These are phyloP conservation scores for Avena sativa DNA, from an alignment of 176 grass and related monocot genomes.

Conservation along the genomic window DNA sequence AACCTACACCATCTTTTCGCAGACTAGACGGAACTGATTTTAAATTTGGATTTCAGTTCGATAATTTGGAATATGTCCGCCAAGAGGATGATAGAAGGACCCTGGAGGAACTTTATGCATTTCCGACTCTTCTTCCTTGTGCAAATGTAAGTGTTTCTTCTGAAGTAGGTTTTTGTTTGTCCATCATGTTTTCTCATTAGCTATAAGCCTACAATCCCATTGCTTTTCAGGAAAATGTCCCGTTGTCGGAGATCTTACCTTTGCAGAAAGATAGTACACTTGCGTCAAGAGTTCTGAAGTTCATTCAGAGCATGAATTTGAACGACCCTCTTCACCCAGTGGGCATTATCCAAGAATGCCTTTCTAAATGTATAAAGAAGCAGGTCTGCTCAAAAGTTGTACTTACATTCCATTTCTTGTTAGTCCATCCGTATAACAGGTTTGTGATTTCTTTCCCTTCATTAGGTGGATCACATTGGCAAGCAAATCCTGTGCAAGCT, in stretches of 20 bases:
- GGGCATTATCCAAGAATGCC: slow-evolving; percentile 89
- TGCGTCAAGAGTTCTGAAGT: slow-evolving; percentile 80
- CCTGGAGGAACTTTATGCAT: slow-evolving; percentile 69
- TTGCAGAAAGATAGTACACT: slow-evolving; percentile 87
- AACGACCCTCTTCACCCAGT: slow-evolving; percentile 77
- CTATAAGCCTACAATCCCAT: slow-evolving; percentile 14
- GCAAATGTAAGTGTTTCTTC: slow-evolving; percentile 56
- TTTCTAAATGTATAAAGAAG: slow-evolving; percentile 76
- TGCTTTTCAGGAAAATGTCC: slow-evolving; percentile 65
- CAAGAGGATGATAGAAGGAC: slow-evolving; percentile 64
- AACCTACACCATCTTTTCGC: slow-evolving; percentile 27
- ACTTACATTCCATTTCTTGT: slow-evolving; percentile 32
- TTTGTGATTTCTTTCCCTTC: slow-evolving; percentile 30
- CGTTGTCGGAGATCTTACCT: slow-evolving; percentile 79
- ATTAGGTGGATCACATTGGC: slow-evolving; percentile 87
- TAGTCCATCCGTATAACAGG: slow-evolving; percentile 23
- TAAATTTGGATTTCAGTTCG: slow-evolving; percentile 74
- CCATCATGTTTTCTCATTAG: slow-evolving; percentile 36
- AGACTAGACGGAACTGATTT: slow-evolving; percentile 79
- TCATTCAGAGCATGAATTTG: slow-evolving; percentile 68
- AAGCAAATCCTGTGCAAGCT: slow-evolving; percentile 81
- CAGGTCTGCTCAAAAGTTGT: slow-evolving; percentile 61
- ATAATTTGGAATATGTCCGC: slow-evolving; percentile 61
- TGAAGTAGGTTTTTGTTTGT: slow-evolving; percentile 35
- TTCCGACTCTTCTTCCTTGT: slow-evolving; percentile 93